Base-by-base conservation (phyloP, 2,329 filamentous ascomycete species). In the Pseudogymnoascus sp. region DNA sequence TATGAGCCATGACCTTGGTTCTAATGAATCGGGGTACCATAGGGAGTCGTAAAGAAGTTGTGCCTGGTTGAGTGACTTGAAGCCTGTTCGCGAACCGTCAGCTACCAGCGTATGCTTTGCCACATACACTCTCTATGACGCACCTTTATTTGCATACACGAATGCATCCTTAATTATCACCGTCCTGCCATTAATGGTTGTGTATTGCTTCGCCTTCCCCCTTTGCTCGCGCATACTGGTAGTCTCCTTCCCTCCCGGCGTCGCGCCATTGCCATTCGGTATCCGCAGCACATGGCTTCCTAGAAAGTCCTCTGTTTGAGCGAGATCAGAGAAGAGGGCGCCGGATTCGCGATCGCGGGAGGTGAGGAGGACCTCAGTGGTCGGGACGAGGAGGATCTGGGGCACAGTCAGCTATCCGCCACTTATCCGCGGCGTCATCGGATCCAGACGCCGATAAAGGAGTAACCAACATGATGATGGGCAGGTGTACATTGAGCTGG, bases 61-160 rank as follows among this genome's bases (percentile, higher is more conserved):
- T 33, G 92, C 90, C 72, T 97, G 94, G 65, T 90, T 92, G 64
- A 97, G 79, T 35, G 86, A 86, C 77, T 94, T 96, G 81, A 97
- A 99, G 59, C 92, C 90, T 95, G 66, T 20, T 47, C 54, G 38
- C 60, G 65, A 59, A 67, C 64, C 61, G 67, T 68, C 70, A 74
- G 67, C 66, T 63, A 58, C 30, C 22, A 36, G 11, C 43, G 47
- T 9, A 16, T 18, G 47, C 47, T 54, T 33, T 50, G 25, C 4
- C 16, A 18, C 9, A 6, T 18, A 33, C 28, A 7, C 25, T 57
- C 18, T 8, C 43, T 57, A 11, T 54, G 36, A 70, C 77, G 58
- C 74, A 91, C 92, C 94, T 81, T 99, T 99, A 72, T 97, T 97
- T 73, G 89, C 97, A 76, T 95, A 99, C 39, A 97, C 83, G 68